Percentiles rank a stretch among this genome's conserved stretches.
phyloP scores from a whole-genome alignment of 1,284 basidiomycete species.

The Fomitopsis palustris region DNA sequence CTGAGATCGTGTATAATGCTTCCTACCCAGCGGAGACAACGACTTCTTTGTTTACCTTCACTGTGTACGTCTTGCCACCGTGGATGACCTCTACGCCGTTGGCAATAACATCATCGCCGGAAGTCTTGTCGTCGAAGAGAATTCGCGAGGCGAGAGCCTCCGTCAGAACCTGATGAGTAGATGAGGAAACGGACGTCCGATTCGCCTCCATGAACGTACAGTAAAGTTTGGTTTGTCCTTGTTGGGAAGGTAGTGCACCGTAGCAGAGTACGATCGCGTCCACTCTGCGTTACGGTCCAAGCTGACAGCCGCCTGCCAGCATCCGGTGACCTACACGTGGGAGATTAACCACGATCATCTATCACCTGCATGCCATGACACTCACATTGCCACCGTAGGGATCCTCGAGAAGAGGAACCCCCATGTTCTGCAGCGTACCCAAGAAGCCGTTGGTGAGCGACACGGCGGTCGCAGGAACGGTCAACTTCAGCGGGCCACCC shows the following conservation, averaged over 20 bases:
- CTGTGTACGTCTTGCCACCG: constrained; percentile 13
- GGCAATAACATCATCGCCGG: constrained; percentile 12
- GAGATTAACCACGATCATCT: neutral
- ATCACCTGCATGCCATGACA: neutral
- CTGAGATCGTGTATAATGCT: neutral
- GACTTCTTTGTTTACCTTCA: constrained; percentile 21
- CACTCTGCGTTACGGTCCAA: constrained; percentile 9
- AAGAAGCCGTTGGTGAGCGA: constrained; percentile 9
- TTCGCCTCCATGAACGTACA: neutral
- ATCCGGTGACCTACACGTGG: constrained; percentile 9
- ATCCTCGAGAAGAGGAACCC: constrained; percentile 10
- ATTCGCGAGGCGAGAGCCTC: constrained; percentile 7
- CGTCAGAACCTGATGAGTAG: constrained; percentile 7
- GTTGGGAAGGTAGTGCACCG: constrained; percentile 13
- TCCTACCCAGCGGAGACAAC: constrained; percentile 24
- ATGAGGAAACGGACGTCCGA: neutral
- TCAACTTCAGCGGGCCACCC: constrained; percentile 18
- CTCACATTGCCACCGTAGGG: constrained; percentile 17
- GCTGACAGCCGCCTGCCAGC: constrained; percentile 5
- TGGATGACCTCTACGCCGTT: constrained; percentile 25
- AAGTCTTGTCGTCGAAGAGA: constrained; percentile 1
- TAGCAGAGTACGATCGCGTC: constrained; percentile 15
- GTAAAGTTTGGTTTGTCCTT: constrained; percentile 15
- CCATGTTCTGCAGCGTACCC: constrained; percentile 13
- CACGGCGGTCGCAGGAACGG: constrained; percentile 2